These are phyloP conservation scores for Fusarium temperatum DNA, from an alignment of 2,329 filamentous ascomycete species.

Conservation along the genomic window DNA sequence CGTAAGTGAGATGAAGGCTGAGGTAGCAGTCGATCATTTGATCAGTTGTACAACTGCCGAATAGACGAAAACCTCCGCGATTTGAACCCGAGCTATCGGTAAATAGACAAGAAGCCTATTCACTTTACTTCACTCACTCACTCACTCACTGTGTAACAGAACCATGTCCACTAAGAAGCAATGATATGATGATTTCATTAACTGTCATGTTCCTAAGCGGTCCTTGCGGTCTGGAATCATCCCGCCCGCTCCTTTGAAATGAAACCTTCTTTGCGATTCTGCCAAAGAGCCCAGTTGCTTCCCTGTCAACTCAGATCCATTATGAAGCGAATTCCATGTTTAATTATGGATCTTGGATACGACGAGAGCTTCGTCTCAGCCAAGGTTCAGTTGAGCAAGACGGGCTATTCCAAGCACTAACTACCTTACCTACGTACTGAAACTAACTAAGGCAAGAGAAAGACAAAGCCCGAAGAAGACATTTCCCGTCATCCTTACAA, in stretches of 20 bases:
- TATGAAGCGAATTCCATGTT: conserved; percentile 8
- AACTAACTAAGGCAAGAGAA: not conserved
- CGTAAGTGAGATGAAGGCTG: conserved; percentile 4
- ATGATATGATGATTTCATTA: conserved; percentile 18
- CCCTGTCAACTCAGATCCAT: conserved; percentile 1
- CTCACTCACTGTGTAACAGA: not conserved
- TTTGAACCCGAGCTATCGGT: conserved; percentile 23
- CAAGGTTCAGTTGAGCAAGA: not conserved
- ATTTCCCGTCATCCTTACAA: not conserved
- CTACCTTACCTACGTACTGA: too few relatives aligned
- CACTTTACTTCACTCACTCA: too few relatives aligned
- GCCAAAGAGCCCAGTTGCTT: not conserved
- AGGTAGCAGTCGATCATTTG: conserved; percentile 18
- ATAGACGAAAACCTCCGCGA: conserved; percentile 17
- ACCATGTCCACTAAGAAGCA: not conserved
- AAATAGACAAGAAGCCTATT: conserved; percentile 12
- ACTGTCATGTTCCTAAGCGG: not conserved
- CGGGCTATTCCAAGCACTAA: not conserved
- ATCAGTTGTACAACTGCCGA: conserved; percentile 25
- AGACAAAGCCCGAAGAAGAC: not conserved
- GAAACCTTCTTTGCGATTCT: not conserved
- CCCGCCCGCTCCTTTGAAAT: not conserved
- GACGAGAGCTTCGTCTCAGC: not conserved
- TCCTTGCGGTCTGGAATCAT: not conserved
- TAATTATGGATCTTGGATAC: conserved; percentile 28